Evolutionary conservation across 192 early-diverging fungal species (phyloP).

Genomic region (Umbelopsis sp.): DNA sequence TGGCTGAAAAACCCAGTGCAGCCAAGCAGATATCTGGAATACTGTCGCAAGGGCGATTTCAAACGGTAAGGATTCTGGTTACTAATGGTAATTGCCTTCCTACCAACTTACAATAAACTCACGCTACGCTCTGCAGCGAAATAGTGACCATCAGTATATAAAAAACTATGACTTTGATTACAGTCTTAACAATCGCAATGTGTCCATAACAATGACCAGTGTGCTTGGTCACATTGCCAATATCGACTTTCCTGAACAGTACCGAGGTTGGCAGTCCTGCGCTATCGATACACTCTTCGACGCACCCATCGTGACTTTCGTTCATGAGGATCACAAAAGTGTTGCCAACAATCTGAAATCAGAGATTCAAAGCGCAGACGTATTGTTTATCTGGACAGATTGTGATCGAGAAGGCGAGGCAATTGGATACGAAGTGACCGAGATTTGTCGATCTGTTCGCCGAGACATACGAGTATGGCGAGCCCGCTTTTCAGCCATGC

Average conservation of each 20-base stretch:
- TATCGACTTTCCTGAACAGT: constrained; percentile 66
- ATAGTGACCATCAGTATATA: constrained; percentile 62
- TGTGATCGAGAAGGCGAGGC: constrained; percentile 96
- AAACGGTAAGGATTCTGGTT: constrained; percentile 30
- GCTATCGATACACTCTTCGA: constrained; percentile 71
- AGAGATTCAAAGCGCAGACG: constrained; percentile 61
- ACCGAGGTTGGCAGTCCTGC: constrained; percentile 63
- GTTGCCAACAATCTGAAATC: constrained; percentile 68
- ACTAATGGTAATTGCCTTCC: neutral
- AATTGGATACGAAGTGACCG: constrained; percentile 84
- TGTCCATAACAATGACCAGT: constrained; percentile 79
- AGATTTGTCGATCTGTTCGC: constrained; percentile 68
- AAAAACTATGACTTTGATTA: constrained; percentile 84
- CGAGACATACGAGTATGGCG: constrained; percentile 70
- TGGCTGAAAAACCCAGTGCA: constrained; percentile 94
- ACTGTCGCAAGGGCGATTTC: constrained; percentile 59
- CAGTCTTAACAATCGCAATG: constrained; percentile 53
- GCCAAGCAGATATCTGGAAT: constrained; percentile 81
- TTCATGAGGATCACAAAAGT: constrained; percentile 36
- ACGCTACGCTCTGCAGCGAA: constrained; percentile 28
- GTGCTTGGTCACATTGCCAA: constrained; percentile 78
- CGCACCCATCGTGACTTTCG: constrained; percentile 56
- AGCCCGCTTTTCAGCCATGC: constrained; percentile 90
- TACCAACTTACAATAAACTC: neutral
- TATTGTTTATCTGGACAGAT: constrained; percentile 97